These are phyloP conservation scores for Epipyxis sp. DNA, from an alignment of 108 stramenopile species.

Conservation along the genomic window DNA sequence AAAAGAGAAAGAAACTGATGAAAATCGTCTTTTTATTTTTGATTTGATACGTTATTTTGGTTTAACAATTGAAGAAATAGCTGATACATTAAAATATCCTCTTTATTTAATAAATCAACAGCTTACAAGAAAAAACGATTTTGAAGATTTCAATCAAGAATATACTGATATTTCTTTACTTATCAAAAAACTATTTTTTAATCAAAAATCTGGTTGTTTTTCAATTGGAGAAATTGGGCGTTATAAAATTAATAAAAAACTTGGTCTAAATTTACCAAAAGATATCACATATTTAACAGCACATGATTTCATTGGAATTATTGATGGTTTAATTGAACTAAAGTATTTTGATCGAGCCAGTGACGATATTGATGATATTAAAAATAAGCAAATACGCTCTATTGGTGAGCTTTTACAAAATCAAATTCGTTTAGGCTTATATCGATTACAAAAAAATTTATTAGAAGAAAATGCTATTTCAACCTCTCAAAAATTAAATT, in stretches of 20 bases:
- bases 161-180: slow-evolving; percentile 10
- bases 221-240: slow-evolving; percentile 23
- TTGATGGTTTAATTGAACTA: slow-evolving; percentile 27
- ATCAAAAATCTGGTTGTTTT: slow-evolving; percentile 31
- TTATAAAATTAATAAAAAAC: slow-evolving; percentile 25
- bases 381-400: slow-evolving; percentile 25
- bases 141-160: slow-evolving; percentile 22
- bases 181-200: slow-evolving; percentile 19
- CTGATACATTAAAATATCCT: slow-evolving; percentile 25
- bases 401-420: slow-evolving; percentile 32
- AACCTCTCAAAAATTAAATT: slow-evolving; percentile 5
- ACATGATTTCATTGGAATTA: slow-evolving; percentile 20
- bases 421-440: slow-evolving; percentile 19
- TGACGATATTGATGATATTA: slow-evolving; percentile 29
- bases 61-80: slow-evolving; percentile 29
- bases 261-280: slow-evolving; percentile 27
- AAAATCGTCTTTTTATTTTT: slow-evolving; percentile 20
- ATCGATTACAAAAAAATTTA: slow-evolving; percentile 19
- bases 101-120: slow-evolving; percentile 5
- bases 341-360: slow-evolving; percentile 19
- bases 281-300: slow-evolving; percentile 22
- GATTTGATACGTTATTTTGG: slow-evolving; percentile 22
- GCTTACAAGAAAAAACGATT: slow-evolving; percentile 23
- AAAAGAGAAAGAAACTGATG: slow-evolving; percentile 29
- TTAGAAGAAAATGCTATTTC: neutral